These are phyloP conservation scores for Pseudoturritis turrita DNA, from an alignment of 345 rosid genomes.

Conservation along the genomic window DNA sequence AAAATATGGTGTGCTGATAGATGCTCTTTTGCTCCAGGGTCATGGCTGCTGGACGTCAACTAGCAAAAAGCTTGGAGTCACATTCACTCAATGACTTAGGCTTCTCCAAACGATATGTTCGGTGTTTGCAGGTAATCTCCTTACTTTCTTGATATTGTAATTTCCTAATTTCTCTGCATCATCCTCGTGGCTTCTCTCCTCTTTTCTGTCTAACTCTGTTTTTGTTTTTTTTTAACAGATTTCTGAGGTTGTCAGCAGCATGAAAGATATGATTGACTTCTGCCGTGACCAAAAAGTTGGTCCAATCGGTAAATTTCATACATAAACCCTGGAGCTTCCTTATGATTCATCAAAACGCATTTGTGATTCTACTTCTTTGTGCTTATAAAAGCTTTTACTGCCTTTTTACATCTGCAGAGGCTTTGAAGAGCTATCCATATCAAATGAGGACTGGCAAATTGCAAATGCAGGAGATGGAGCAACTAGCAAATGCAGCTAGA, in stretches of 20 bases:
- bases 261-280: conserved; percentile 75
- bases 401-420: conserved; percentile 50
- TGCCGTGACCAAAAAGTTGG: conserved; percentile 45
- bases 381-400: background rate
- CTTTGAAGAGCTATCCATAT: conserved; percentile 76
- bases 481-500: conserved; percentile 57
- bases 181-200: conserved; percentile 2
- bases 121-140: conserved; percentile 83
- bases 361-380: background rate
- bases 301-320: conserved; percentile 27
- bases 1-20: background rate
- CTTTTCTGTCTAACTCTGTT: background rate
- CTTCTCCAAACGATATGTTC: conserved; percentile 91
- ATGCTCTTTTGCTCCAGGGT: conserved; percentile 53
- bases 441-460: conserved; percentile 50
- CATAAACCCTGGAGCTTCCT: background rate
- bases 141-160: background rate
- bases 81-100: conserved; percentile 91
- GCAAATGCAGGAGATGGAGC: conserved; percentile 91
- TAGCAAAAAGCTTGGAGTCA: conserved; percentile 81
- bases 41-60: conserved; percentile 83
- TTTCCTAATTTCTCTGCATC: background rate
- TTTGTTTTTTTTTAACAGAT: background rate
- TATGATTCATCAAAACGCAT: background rate
- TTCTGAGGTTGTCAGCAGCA: conserved; percentile 37